Evolutionary conservation across 805 yeast genomes (phyloP).

Genomic region (Lipomyces oligophaga): DNA sequence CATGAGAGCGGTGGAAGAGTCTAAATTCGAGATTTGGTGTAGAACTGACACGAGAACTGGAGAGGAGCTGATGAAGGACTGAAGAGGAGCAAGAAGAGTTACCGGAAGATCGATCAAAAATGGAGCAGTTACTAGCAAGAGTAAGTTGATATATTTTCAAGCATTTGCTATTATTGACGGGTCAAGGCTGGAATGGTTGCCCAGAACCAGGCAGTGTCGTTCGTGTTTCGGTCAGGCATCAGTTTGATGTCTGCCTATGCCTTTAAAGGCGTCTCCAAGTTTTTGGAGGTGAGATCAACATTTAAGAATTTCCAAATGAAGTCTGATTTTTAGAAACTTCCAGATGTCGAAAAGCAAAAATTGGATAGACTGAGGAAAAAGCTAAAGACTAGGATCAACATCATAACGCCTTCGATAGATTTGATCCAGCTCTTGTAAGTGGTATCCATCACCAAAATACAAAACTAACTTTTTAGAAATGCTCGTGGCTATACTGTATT

Average conservation of each 20-base stretch:
- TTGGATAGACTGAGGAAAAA: conserved; percentile 45
- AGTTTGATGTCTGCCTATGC: conserved; percentile 73
- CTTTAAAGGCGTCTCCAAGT: conserved; percentile 54
- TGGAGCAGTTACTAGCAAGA: conserved; percentile 12
- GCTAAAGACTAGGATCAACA: conserved; percentile 55
- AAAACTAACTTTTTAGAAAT: conserved; percentile 35
- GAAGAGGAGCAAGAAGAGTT: no score
- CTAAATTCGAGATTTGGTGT: no score
- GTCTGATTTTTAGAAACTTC: conserved; percentile 39
- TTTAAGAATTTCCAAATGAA: no score
- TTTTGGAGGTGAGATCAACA: conserved; percentile 45
- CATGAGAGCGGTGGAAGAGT: no score
- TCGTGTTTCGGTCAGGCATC: conserved; percentile 73
- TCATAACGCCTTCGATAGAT: conserved; percentile 65
- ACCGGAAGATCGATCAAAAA: background rate
- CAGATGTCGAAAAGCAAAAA: conserved; percentile 49
- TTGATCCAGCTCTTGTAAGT: conserved; percentile 50
- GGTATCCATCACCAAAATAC: background rate
- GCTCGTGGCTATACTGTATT: conserved; percentile 60
- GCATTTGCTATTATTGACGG: background rate
- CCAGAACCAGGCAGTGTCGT: conserved; percentile 71
- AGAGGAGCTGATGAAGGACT: no score
- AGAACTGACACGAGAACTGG: no score
- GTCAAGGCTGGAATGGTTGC: conserved; percentile 66
- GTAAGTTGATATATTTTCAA: background rate